phyloP scores from a whole-genome alignment of 192 early-diverging fungal species.

The Glomus cerebriforme region DNA sequence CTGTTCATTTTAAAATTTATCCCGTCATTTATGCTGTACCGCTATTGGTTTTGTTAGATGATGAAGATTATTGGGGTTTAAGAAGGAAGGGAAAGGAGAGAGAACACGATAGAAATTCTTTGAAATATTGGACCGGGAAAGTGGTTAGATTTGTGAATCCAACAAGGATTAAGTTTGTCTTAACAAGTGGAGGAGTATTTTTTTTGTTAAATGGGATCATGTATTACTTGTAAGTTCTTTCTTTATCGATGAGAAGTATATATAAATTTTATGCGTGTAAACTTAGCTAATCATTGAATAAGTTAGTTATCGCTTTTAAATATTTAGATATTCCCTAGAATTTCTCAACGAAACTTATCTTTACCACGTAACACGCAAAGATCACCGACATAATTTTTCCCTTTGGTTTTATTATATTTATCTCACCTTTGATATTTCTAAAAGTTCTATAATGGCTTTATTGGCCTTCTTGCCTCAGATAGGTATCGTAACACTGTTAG shows the following conservation, averaged over 20 bases:
- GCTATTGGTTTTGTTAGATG: conserved; percentile 70
- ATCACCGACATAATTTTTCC: conserved; percentile 99
- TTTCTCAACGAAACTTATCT: conserved; percentile 91
- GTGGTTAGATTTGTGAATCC: conserved; percentile 50
- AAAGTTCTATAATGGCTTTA: conserved; percentile 58
- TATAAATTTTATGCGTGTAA: background rate
- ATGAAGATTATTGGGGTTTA: conserved; percentile 36
- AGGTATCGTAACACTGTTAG: conserved; percentile 61
- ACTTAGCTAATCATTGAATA: background rate
- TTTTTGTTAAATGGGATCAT: conserved; percentile 65
- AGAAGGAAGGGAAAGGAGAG: conserved; percentile 33
- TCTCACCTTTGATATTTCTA: conserved; percentile 60
- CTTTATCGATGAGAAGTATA: background rate
- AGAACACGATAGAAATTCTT: background rate
- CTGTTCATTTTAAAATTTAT: conserved; percentile 98
- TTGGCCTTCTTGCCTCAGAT: conserved; percentile 88
- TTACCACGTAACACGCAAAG: conserved; percentile 93
- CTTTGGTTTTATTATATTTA: conserved; percentile 97
- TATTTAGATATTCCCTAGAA: conserved; percentile 71
- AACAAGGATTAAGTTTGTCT: conserved; percentile 61
- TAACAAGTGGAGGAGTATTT: conserved; percentile 65
- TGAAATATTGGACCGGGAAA: conserved; percentile 18
- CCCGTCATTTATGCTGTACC: conserved; percentile 93
- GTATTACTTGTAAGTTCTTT: conserved; percentile 60
- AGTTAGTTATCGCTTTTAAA: background rate